Conservation (phyloP, 2,329 filamentous ascomycete genomes). For the Cephalotrichum gorgonifer region DNA sequence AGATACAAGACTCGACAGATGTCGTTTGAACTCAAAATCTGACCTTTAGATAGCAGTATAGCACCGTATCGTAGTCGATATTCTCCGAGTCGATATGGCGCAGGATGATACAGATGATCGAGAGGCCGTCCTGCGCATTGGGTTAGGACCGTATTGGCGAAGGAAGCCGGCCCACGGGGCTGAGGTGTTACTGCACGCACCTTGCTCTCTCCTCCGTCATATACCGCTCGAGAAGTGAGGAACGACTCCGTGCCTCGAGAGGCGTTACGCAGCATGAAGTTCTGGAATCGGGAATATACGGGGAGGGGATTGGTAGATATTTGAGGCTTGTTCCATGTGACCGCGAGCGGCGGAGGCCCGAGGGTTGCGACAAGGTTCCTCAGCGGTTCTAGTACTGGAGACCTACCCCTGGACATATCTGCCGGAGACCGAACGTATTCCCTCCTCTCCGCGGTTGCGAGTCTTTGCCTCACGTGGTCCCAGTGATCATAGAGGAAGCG, state of each 20-base stretch:
- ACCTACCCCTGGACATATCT: conserved; percentile 39
- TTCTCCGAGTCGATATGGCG: conserved; percentile 56
- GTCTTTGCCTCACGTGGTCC: conserved; percentile 57
- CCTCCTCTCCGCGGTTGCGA: conserved; percentile 48
- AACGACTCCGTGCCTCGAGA: conserved; percentile 56
- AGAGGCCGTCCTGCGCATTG: conserved; percentile 46
- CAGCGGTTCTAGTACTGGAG: conserved; percentile 49
- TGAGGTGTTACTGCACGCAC: conserved; percentile 19
- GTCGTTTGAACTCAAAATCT: conserved; percentile 7
- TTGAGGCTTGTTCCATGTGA: conserved; percentile 59
- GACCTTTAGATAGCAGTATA: conserved; percentile 60
- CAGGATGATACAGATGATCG: conserved; percentile 59
- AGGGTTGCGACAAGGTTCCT: conserved; percentile 54
- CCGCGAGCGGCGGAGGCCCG: conserved; percentile 55
- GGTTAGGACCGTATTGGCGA: conserved; percentile 7
- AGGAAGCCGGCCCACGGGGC: background rate
- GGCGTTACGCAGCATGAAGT: conserved; percentile 63
- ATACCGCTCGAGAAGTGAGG: conserved; percentile 53
- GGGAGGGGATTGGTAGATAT: conserved; percentile 54
- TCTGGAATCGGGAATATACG: conserved; percentile 57
- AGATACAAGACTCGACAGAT: background rate
- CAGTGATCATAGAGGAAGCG: conserved; percentile 62
- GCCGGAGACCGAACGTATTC: conserved; percentile 44
- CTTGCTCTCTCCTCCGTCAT: conserved; percentile 62
- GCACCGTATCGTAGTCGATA: conserved; percentile 54